Base-by-base conservation (phyloP, 2,329 filamentous ascomycete species). In the Penicillium sp. region DNA sequence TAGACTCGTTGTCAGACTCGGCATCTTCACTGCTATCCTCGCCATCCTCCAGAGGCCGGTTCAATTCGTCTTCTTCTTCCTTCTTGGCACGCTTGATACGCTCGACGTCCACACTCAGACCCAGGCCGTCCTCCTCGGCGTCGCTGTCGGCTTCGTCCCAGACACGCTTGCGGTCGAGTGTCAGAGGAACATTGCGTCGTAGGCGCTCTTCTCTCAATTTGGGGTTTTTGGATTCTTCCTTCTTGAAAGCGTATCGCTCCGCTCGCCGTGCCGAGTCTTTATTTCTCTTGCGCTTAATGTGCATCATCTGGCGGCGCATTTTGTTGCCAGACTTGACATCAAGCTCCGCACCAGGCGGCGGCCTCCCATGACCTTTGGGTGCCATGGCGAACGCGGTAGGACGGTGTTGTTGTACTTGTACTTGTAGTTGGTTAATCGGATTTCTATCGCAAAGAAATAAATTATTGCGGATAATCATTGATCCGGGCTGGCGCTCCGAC, bases 211-310 rank as follows among this genome's bases (percentile, higher is more conserved):
- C 81, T 57, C 82, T 82, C 49, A 95, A 70, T 49, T 81, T 78
- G 1, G 91, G 90, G 61, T 96, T 82, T 67, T 85, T 87, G 54
- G 85, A 80, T 70, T 98, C 93, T 63, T 90, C 87, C 70, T 86
- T 87, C 71, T 88, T 89, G 50, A 88, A 78, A 40, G 80, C 80
- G 65, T 89, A 85, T 52, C 90, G 82, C 61, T 84, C 79, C 60
- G 89, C 86, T 61, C 87, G 83, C 60, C 85, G 87, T 38, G 82
- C 74, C 63, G 83, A 84, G 64, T 89, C 86, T 55, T 81, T 81
- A 36, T 79, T 75, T 64, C 85, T 86, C 72, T 96, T 97, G 63
- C 86, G 79, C 58, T 87, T 82, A 50, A 95, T 76, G 63, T 89
- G 86, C 50, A 91, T 78, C 58, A 85, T 77, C 66, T 93, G 80